phyloP scores from a whole-genome alignment of 495 filamentous ascomycete species.

The Aspergillus conjunctus region DNA sequence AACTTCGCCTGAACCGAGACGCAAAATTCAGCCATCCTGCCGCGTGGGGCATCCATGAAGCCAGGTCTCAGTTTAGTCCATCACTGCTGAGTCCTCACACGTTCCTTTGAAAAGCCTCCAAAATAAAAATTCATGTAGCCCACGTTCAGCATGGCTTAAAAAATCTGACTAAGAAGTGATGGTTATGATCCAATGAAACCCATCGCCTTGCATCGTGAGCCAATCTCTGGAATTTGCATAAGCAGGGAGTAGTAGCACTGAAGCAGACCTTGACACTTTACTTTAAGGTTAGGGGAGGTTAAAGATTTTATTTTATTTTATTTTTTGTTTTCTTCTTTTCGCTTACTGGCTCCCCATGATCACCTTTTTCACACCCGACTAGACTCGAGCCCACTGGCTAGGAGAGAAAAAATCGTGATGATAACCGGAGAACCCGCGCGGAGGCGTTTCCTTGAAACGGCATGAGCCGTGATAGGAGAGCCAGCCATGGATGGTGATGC shows the following conservation, averaged over 20 bases:
- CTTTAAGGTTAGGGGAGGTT: not conserved
- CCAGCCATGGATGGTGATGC: not conserved
- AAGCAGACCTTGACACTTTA: not conserved
- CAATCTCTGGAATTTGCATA: not conserved
- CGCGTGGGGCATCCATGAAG: slow-evolving; percentile 19
- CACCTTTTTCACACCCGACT: not conserved
- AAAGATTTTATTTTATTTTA: not conserved
- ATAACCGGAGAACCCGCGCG: not conserved
- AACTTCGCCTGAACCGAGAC: slow-evolving; percentile 18
- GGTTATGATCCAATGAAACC: slow-evolving; percentile 2
- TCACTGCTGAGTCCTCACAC: slow-evolving; percentile 5
- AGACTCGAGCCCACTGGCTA: not conserved
- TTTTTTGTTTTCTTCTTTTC: not conserved
- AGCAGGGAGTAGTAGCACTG: too few relatives aligned
- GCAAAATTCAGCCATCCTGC: slow-evolving; percentile 20
- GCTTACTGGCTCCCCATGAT: not conserved
- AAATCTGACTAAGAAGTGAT: slow-evolving; percentile 2
- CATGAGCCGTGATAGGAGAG: slow-evolving; percentile 9
- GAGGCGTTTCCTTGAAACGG: slow-evolving; percentile 5
- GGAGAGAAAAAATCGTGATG: not conserved
- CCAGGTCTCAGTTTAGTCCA: slow-evolving; percentile 2
- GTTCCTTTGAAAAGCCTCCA: slow-evolving; percentile 11
- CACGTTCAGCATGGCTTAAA: slow-evolving; percentile 18
- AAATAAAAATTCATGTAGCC: slow-evolving; percentile 1
- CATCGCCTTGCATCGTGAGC: not conserved